phyloP scores from a whole-genome alignment of 371 early-diverging fungal genomes.

The Mortierella sp. region DNA sequence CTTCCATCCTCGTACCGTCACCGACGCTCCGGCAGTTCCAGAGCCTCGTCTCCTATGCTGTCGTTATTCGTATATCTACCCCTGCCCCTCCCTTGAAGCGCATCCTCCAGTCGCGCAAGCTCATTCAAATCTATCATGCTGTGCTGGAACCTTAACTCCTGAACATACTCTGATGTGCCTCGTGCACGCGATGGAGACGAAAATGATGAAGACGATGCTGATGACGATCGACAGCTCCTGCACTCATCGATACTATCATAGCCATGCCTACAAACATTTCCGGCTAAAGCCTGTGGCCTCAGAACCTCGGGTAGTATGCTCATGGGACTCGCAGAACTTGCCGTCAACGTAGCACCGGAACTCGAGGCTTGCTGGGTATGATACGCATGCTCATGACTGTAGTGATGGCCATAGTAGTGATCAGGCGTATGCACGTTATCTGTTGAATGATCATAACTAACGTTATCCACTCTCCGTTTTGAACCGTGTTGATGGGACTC shows the following conservation, averaged over 20 bases:
- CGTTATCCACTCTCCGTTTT: too few species aligned
- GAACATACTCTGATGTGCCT: not conserved
- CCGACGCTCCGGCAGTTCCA: not conserved
- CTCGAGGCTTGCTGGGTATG: not conserved
- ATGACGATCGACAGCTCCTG: not conserved
- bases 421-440: not conserved
- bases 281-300: not conserved
- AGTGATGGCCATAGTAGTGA: not conserved
- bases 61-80: too few species aligned
- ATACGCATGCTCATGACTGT: not conserved
- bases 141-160: not conserved
- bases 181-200: not conserved
- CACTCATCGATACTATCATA: not conserved
- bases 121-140: not conserved
- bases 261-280: not conserved
- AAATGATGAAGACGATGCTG: not conserved
- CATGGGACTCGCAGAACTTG: not conserved
- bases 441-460: not conserved
- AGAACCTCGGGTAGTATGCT: not conserved
- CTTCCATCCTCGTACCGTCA: not conserved
- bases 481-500: not conserved
- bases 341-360: not conserved
- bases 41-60: not conserved
- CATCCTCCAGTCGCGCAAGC: slow-evolving; percentile 1
- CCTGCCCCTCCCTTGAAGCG: too few species aligned